A percentile compares a stretch with the other conserved stretches of the same genome.
Conservation (phyloP, 2,329 filamentous ascomycete genomes). For the Fusarium gaditjirri region DNA sequence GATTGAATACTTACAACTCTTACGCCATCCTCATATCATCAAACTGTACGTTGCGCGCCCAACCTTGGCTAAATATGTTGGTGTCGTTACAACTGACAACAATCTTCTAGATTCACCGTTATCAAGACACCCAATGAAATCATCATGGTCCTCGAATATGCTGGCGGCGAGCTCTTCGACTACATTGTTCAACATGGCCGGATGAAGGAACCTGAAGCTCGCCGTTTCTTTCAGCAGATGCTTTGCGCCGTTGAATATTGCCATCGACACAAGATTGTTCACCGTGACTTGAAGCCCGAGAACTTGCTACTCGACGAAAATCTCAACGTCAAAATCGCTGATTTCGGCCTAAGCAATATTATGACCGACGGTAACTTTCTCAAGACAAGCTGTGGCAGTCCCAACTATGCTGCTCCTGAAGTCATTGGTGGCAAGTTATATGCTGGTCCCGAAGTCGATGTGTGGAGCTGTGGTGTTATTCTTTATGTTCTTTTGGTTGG, state of each 20-base stretch:
- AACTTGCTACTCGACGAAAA: constrained; percentile 95
- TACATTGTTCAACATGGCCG: constrained; percentile 96
- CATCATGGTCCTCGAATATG: constrained; percentile 99
- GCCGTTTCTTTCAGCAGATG: constrained; percentile 99
- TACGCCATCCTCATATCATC: constrained; percentile 98
- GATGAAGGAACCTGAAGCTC: constrained; percentile 90
- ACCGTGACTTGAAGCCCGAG: constrained; percentile 96
- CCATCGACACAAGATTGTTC: constrained; percentile 98
- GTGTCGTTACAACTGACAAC: constrained; percentile 7
- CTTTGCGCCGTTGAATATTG: constrained; percentile 99
- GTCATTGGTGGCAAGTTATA: constrained; percentile 98
- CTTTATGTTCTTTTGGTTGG: constrained; percentile 85
- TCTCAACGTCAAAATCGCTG: constrained; percentile 98
- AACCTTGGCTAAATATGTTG: background rate
- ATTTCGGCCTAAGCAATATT: constrained; percentile 98
- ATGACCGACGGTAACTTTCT: constrained; percentile 99
- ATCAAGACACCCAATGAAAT: constrained; percentile 96
- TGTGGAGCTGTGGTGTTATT: constrained; percentile 97
- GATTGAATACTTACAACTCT: constrained; percentile 95
- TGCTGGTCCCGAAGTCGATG: constrained; percentile 95
- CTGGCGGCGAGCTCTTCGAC: constrained; percentile 95
- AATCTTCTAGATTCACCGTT: constrained; percentile 79
- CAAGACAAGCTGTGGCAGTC: constrained; percentile 97
- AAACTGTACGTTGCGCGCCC: constrained; percentile 76
- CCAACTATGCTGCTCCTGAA: constrained; percentile 97